A percentile compares a stretch with the other conserved stretches of the same genome.
phyloP scores from a whole-genome alignment of 495 filamentous ascomycete species.

The Mytilinidion resinicola region DNA sequence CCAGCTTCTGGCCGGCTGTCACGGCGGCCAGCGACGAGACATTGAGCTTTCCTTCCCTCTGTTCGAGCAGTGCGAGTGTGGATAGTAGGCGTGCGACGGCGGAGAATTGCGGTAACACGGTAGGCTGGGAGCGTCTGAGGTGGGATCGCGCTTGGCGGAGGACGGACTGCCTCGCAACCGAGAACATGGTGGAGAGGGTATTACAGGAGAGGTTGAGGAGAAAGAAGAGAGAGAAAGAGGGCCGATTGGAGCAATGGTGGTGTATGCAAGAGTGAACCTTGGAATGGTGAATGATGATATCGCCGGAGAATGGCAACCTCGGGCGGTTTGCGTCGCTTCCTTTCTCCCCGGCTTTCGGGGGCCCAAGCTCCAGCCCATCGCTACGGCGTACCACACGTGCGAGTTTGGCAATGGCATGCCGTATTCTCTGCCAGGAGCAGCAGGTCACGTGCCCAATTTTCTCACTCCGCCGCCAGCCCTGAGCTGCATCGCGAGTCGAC shows the following conservation, averaged over 20 bases:
- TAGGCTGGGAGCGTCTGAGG: slow-evolving; percentile 26
- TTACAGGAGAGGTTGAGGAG: background rate
- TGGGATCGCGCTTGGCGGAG: slow-evolving; percentile 34
- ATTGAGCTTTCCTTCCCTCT: slow-evolving; percentile 83
- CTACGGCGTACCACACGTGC: background rate
- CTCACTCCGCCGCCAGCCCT: background rate
- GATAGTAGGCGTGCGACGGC: slow-evolving; percentile 68
- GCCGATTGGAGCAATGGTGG: slow-evolving; percentile 1
- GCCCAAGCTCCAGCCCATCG: background rate
- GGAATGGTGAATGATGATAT: background rate
- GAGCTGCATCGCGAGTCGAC: background rate
- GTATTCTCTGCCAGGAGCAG: background rate
- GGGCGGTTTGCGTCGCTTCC: slow-evolving; percentile 1
- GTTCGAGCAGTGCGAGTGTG: slow-evolving; percentile 86
- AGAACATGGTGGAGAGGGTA: slow-evolving; percentile 25
- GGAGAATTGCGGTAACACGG: slow-evolving; percentile 23
- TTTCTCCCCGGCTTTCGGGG: background rate
- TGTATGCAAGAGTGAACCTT: background rate
- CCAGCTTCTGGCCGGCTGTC: slow-evolving; percentile 79
- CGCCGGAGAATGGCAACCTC: slow-evolving; percentile 4
- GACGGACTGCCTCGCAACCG: slow-evolving; percentile 27
- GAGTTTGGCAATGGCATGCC: too few relatives aligned
- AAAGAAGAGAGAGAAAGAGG: background rate
- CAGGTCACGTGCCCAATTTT: background rate
- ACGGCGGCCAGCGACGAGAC: slow-evolving; percentile 76